Evolutionary conservation across 2,329 filamentous ascomycete species (phyloP).

Genomic region (Colletotrichum tanaceti): DNA sequence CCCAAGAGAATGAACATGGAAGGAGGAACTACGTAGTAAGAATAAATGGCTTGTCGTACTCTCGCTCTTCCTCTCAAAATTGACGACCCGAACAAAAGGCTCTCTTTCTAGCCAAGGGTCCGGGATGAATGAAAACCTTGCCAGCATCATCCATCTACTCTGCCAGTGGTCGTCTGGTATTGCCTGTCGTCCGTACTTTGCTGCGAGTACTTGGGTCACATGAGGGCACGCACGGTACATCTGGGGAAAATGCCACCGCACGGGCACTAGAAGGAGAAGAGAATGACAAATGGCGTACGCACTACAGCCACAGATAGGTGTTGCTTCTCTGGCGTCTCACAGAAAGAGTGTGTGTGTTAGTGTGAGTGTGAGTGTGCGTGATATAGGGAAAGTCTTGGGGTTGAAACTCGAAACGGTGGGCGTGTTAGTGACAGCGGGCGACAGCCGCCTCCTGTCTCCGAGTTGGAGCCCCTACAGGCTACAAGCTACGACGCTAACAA

Average conservation of each 20-base stretch:
- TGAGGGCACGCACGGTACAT: conserved; percentile 6
- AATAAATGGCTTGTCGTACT: conserved; percentile 11
- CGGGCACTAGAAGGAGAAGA: background rate
- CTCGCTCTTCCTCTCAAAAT: background rate
- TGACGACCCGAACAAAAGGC: background rate
- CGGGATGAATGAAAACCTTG: background rate
- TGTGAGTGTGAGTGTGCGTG: too few relatives aligned
- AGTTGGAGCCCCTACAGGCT: conserved; percentile 18
- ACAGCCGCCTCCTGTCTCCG: conserved; percentile 33
- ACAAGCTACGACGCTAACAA: too few relatives aligned
- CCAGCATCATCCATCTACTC: background rate
- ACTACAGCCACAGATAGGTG: background rate
- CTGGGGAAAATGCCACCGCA: too few relatives aligned
- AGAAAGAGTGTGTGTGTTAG: background rate
- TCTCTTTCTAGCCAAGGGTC: background rate
- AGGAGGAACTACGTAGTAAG: too few relatives aligned
- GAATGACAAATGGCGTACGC: conserved; percentile 6
- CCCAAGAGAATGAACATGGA: background rate
- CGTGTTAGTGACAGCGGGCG: conserved; percentile 30
- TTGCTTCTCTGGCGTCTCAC: conserved; percentile 34
- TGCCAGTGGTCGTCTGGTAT: conserved; percentile 14
- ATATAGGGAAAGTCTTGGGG: conserved; percentile 9
- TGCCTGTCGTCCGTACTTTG: conserved; percentile 11
- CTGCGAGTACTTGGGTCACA: background rate
- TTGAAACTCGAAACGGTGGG: conserved; percentile 3